phyloP scores from a whole-genome alignment of 2,329 filamentous ascomycete genomes.

The Fusarium domesticum region DNA sequence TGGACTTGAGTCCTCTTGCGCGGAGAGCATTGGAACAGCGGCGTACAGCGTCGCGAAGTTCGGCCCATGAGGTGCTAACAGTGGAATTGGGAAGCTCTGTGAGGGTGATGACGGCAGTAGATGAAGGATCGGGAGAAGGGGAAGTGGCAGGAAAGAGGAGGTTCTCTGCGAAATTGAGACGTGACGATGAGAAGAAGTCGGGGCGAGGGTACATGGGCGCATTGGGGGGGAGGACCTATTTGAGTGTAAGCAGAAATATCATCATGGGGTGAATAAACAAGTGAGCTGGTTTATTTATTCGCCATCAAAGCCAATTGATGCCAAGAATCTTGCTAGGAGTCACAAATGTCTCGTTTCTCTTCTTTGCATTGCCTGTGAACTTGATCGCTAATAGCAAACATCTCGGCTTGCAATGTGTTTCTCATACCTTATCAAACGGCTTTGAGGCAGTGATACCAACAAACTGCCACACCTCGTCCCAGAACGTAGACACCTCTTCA shows the following conservation, averaged over 20 bases:
- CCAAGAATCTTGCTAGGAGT: not conserved
- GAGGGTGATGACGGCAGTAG: slow-evolving; percentile 71
- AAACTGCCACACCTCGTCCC: slow-evolving; percentile 82
- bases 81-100: slow-evolving; percentile 69
- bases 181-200: slow-evolving; percentile 75
- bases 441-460: slow-evolving; percentile 70
- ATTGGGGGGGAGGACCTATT: slow-evolving; percentile 63
- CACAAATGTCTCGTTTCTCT: too few species aligned
- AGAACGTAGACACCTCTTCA: slow-evolving; percentile 71
- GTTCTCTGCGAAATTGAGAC: slow-evolving; percentile 93
- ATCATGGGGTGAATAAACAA: too few species aligned
- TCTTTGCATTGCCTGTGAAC: not conserved
- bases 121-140: slow-evolving; percentile 47
- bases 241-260: not conserved
- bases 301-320: not conserved
- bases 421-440: slow-evolving; percentile 56
- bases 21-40: slow-evolving; percentile 69
- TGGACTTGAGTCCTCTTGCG: slow-evolving; percentile 56
- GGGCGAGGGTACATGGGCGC: slow-evolving; percentile 82
- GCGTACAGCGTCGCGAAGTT: slow-evolving; percentile 75
- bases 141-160: slow-evolving; percentile 68
- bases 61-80: slow-evolving; percentile 64
- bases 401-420: not conserved
- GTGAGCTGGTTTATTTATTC: not conserved
- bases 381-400: not conserved